These are phyloP conservation scores for Berkeleyomyces rouxiae DNA, from an alignment of 2,329 filamentous ascomycete genomes.

Conservation along the genomic window DNA sequence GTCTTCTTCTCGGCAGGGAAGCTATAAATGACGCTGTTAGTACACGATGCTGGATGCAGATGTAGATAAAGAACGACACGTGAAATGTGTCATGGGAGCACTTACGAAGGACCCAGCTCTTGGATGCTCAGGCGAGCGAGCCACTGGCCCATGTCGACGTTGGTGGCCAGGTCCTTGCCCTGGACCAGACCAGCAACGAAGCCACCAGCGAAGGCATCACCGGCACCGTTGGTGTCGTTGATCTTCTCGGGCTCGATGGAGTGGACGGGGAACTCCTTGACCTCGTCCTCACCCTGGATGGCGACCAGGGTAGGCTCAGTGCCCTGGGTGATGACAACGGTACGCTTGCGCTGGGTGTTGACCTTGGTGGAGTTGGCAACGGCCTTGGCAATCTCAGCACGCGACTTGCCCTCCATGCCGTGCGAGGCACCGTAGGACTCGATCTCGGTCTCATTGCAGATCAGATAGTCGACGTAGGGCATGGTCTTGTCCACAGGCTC, in stretches of 20 bases:
- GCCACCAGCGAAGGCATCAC: conserved; percentile 90
- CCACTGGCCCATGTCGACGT: conserved; percentile 91
- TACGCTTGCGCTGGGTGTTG: conserved; percentile 67
- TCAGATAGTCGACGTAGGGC: conserved; percentile 87
- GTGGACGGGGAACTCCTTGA: conserved; percentile 69
- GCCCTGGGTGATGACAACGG: conserved; percentile 88
- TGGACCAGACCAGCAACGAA: conserved; percentile 80
- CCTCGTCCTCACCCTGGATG: conserved; percentile 48
- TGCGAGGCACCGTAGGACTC: conserved; percentile 74
- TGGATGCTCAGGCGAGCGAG: conserved; percentile 84
- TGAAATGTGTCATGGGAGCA: conserved; percentile 19
- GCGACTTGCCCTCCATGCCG: conserved; percentile 54
- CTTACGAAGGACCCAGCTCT: conserved; percentile 90
- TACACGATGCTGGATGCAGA: neutral
- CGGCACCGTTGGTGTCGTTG: conserved; percentile 91
- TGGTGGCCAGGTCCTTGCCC: conserved; percentile 61
- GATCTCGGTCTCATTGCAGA: conserved; percentile 95
- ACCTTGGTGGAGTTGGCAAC: conserved; percentile 83
- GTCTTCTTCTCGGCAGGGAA: conserved; percentile 71
- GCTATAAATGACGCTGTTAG: conserved; percentile 25
- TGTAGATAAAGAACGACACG: neutral
- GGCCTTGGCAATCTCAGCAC: conserved; percentile 69
- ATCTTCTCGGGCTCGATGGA: conserved; percentile 63
- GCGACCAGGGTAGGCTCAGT: conserved; percentile 81
- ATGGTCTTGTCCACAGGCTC: conserved; percentile 73